Evolutionary conservation across 2,329 filamentous ascomycete genomes (phyloP).

Genomic region (Curvularia lunata): DNA sequence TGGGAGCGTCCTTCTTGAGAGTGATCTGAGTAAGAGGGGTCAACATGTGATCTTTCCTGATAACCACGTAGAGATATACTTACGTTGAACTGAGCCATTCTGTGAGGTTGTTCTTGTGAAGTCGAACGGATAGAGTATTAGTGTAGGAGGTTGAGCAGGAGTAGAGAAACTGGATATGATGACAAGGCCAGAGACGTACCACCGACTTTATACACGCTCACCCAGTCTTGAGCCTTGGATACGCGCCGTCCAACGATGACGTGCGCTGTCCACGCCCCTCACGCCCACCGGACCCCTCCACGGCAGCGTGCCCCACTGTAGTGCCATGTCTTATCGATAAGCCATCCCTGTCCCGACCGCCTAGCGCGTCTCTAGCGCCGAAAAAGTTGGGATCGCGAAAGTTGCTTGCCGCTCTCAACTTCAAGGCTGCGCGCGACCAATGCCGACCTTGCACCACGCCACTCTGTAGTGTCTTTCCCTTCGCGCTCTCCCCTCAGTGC

Average conservation of each 20-base stretch:
- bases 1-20: slow-evolving; percentile 72
- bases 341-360: slow-evolving; percentile 29
- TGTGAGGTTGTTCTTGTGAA: slow-evolving; percentile 6
- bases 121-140: neutral
- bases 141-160: slow-evolving; percentile 4
- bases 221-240: slow-evolving; percentile 34
- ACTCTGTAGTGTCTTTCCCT: neutral
- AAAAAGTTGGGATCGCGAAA: slow-evolving; percentile 31
- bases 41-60: neutral
- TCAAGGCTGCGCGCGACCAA: slow-evolving; percentile 14
- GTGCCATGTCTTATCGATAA: slow-evolving; percentile 44
- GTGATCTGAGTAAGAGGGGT: slow-evolving; percentile 67
- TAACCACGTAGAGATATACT: neutral
- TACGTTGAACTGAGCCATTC: slow-evolving; percentile 29
- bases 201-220: slow-evolving; percentile 34
- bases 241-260: slow-evolving; percentile 29
- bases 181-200: slow-evolving; percentile 19
- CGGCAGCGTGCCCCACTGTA: neutral
- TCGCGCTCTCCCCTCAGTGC: neutral
- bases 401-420: slow-evolving; percentile 13
- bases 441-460: slow-evolving; percentile 3
- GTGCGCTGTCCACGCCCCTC: slow-evolving; percentile 25
- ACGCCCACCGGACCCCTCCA: slow-evolving; percentile 7
- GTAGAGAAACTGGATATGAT: slow-evolving; percentile 17
- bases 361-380: slow-evolving; percentile 40